A percentile compares a stretch with the other conserved stretches of the same genome.
These are phyloP conservation scores for Tolypocladium tundrense DNA, from an alignment of 2,329 filamentous ascomycete species.

Conservation along the genomic window DNA sequence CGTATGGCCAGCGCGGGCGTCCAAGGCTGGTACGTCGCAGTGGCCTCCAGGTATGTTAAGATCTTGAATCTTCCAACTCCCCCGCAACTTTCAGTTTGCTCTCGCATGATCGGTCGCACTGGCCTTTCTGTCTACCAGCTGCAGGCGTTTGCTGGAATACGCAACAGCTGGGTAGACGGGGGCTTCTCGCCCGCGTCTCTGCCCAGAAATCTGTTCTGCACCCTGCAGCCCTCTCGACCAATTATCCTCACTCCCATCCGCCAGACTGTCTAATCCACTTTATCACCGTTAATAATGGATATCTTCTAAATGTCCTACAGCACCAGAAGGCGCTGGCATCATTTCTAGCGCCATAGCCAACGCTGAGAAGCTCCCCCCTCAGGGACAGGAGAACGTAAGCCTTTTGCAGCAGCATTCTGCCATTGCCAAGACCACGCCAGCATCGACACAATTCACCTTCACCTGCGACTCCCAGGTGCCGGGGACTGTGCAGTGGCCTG, in stretches of 20 bases:
- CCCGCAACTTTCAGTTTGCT: neutral
- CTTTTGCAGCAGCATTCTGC: slow-evolving; percentile 59
- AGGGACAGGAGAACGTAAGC: slow-evolving; percentile 69
- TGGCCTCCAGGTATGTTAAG: slow-evolving; percentile 34
- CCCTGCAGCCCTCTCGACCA: too few relatives aligned
- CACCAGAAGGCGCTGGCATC: slow-evolving; percentile 55
- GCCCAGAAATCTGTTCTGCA: neutral
- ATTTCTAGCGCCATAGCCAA: slow-evolving; percentile 89
- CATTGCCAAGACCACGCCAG: slow-evolving; percentile 49
- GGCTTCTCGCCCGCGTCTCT: neutral
- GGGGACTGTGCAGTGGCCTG: slow-evolving; percentile 67
- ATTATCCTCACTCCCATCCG: neutral
- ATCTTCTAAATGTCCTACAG: neutral
- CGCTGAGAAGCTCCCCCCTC: slow-evolving; percentile 59
- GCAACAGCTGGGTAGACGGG: too few relatives aligned
- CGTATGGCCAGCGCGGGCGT: slow-evolving; percentile 40
- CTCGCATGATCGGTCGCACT: neutral
- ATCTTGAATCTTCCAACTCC: neutral
- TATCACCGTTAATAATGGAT: neutral
- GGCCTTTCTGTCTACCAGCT: neutral
- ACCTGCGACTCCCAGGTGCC: slow-evolving; percentile 86
- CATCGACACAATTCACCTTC: slow-evolving; percentile 89
- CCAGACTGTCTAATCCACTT: neutral
- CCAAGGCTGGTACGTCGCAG: slow-evolving; percentile 34
- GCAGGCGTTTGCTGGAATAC: neutral